Evolutionary conservation across 1,139 yeast genomes (phyloP), one percentile per base, ranked within the genome.

Genomic region (Yamadazyma pseudoaaseri): DNA sequence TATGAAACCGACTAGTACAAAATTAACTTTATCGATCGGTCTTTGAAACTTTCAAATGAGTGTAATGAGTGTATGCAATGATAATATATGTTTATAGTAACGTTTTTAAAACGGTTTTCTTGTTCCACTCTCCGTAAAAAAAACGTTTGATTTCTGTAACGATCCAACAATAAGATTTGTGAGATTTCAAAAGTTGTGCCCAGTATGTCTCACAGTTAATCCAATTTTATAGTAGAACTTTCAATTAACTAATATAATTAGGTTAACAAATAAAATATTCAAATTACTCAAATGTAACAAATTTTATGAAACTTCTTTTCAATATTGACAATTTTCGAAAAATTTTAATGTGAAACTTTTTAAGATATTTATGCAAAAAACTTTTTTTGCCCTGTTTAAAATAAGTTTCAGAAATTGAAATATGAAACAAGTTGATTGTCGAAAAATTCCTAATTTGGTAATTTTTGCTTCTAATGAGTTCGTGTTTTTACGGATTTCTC

Each of bases 381-480:
- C 9, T 18, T 18, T 18, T 18, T 18, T n/a, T n/a, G 8, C 20
- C 20, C 9, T 18, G 20, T 18, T 6, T 6, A 18, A 18, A 7
- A 18, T 11, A 21, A 14, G 31, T 29, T 29, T 29, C 32, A 29
- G 32, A 29, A 29, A 29, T 29, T 23, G 27, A 23, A 29, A 29
- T 24, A 16, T 29, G 32, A 29, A 29, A 29, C 32, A 29, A 28
- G 9, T 22, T 6, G 7, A 6, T 12, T 8, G n/a, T 6, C 6
- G 7, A 6, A 22, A n/a, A 22, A 8, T 22, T 20, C 31, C 26
- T 5, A 28, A 28, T 17, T 8, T 9, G 31, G 31, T 8, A 28
- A 21, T 28, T 28, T 8, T n/a, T 11, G 11, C 7, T 18, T 18
- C 20, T 18, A n/a, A n/a, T 18, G 13, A 8, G 12, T 11, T 22